Conservation (phyloP, 352 stramenopile species). For the Globisporangium nodosum region DNA sequence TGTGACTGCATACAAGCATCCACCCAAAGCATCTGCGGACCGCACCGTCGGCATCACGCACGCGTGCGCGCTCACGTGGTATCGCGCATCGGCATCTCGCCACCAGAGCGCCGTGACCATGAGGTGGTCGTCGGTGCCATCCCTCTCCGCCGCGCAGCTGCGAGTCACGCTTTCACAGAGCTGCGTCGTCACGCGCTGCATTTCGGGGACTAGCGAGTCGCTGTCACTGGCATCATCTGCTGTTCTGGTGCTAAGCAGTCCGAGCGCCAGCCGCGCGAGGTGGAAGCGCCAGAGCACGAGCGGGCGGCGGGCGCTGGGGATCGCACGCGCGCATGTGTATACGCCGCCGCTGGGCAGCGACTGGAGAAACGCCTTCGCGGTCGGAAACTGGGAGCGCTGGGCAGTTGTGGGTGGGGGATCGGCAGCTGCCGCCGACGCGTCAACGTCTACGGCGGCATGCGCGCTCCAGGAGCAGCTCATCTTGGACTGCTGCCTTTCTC, state of each 20-base stretch:
- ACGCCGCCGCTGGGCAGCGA: constrained; percentile 33
- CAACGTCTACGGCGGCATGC: background rate
- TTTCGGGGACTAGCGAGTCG: background rate
- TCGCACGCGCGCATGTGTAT: constrained; percentile 57
- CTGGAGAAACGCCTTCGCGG: constrained; percentile 45
- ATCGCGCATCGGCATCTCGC: constrained; percentile 4
- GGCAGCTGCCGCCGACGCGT: background rate
- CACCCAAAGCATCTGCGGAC: background rate
- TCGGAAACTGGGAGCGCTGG: constrained; percentile 3
- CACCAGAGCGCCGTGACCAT: constrained; percentile 74
- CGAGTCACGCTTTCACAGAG: constrained; percentile 4
- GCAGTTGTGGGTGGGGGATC: background rate
- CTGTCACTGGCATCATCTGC: background rate
- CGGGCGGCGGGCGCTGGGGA: background rate
- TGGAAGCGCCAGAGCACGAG: constrained; percentile 60
- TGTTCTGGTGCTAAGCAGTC: background rate
- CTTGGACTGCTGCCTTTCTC: background rate
- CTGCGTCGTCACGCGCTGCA: constrained; percentile 15
- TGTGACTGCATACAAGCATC: background rate
- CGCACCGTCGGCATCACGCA: constrained; percentile 42
- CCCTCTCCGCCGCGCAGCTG: constrained; percentile 7
- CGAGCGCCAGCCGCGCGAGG: constrained; percentile 33
- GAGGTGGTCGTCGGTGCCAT: constrained; percentile 17
- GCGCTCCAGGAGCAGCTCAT: constrained; percentile 1
- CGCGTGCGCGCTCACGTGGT: constrained; percentile 39